phyloP scores from a whole-genome alignment of 371 early-diverging fungal genomes.

The Haplosporangium sp. region DNA sequence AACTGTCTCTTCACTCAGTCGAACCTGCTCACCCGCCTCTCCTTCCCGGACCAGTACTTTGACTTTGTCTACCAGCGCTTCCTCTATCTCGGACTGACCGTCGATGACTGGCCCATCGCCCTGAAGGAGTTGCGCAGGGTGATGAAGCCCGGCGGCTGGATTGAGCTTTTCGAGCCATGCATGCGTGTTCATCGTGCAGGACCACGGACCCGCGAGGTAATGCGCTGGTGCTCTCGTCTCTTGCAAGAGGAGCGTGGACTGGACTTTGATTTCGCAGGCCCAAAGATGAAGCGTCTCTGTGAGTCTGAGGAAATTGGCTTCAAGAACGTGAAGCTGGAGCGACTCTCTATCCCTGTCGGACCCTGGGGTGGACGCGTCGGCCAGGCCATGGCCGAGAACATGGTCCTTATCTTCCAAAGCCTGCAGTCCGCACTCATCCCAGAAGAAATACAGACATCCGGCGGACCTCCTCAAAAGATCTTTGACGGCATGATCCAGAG shows the following conservation, averaged over 20 bases:
- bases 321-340: conserved; percentile 36
- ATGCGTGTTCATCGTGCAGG: conserved; percentile 54
- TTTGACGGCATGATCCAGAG: conserved; percentile 49
- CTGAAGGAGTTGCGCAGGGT: conserved; percentile 49
- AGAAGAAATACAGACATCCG: conserved; percentile 4
- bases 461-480: conserved; percentile 25
- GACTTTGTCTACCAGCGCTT: conserved; percentile 55
- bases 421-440: conserved; percentile 37
- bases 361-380: conserved; percentile 52
- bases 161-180: conserved; percentile 52
- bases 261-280: conserved; percentile 53
- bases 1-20: conserved; percentile 50
- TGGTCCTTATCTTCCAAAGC: conserved; percentile 52
- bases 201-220: conserved; percentile 42
- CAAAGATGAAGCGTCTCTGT: conserved; percentile 47
- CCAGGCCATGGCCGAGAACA: conserved; percentile 53
- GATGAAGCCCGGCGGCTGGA: conserved; percentile 52
- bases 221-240: conserved; percentile 44
- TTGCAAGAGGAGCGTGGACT: conserved; percentile 51
- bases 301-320: conserved; percentile 44
- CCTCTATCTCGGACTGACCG: conserved; percentile 40
- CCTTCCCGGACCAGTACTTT: conserved; percentile 49
- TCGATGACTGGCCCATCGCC: conserved; percentile 52
- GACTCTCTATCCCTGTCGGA: conserved; percentile 50
- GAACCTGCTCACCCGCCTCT: conserved; percentile 41